Evolutionary conservation across 352 stramenopile species (phyloP), one percentile per base, ranked within the genome.

Genomic region (Phytophthora syringae): DNA sequence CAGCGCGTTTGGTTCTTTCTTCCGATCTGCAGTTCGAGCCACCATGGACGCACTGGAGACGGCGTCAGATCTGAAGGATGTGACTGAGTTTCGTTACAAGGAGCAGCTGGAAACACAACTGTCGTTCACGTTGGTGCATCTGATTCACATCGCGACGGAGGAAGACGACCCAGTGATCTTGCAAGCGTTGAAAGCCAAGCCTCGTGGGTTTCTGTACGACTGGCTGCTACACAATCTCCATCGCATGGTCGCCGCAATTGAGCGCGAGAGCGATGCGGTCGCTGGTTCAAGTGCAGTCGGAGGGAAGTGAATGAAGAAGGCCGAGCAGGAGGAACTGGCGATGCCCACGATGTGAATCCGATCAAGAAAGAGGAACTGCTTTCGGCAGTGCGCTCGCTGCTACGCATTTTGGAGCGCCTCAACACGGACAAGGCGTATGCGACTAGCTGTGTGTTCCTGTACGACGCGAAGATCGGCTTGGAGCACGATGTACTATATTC

Each of bases 71-170:
- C 62, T 96, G 52, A 92, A 94, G 45, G 88, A 96, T 51, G 86
- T 96, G 64, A 93, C 80, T 1, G 88, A 96, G 72, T 96, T 94
- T 74, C 85, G 86, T n/a, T 96, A 96, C 79, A 96, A 96, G 64
- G 86, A 93, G 53, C 88, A 96, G 49, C 67, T 96, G 7, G 88
- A 96, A 55, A 92, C 87, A 15, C 88, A 96, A 66, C 50, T 96
- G 11, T 94, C 86, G 7, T 96, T 96, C 54, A 94, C 88, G 27
- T 70, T 96, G 49, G 79, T 94, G 51, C 88, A 94, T 48, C 51
- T 96, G 53, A 84, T 96, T 52, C 72, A 92, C 56, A 77, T 96
- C 16, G 86, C 84, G 1, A 80, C 82, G 0, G 64, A 87, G n/a
- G 80, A 91, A 56, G 88, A 92, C 48, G 86, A 93, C 30, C n/a